Conservation (phyloP, 345 rosid genomes). For the Corchorus capsularis region DNA sequence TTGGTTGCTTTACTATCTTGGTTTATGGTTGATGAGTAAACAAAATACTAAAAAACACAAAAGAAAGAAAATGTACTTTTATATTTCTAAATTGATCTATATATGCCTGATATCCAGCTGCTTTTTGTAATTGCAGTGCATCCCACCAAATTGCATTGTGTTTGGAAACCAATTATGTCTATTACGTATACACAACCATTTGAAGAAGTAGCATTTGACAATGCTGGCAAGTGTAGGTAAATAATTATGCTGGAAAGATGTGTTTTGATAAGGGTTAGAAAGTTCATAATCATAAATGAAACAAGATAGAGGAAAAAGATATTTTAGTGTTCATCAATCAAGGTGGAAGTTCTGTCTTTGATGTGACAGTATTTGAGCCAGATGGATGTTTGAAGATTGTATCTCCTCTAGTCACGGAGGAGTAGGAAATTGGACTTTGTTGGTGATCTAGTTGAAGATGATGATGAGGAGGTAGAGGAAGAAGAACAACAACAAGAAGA, state of each 20-base stretch:
- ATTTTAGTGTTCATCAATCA: neutral
- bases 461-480: neutral
- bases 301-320: neutral
- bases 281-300: neutral
- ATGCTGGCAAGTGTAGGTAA: neutral
- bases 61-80: too few relatives aligned
- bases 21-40: too few relatives aligned
- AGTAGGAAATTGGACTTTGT: too few relatives aligned
- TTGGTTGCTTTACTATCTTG: too few relatives aligned
- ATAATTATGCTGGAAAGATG: neutral
- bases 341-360: neutral
- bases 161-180: neutral
- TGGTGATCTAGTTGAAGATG: too few relatives aligned
- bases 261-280: neutral
- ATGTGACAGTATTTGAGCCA: neutral
- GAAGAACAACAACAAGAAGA: neutral
- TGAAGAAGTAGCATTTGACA: neutral
- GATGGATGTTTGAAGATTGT: neutral
- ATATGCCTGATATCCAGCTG: neutral
- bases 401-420: neutral
- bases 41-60: too few relatives aligned
- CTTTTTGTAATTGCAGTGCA: neutral
- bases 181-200: neutral
- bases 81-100: neutral
- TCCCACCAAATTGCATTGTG: neutral